Evolutionary conservation across 192 early-diverging fungal species (phyloP).

Genomic region (Entophlyctis luteolus): DNA sequence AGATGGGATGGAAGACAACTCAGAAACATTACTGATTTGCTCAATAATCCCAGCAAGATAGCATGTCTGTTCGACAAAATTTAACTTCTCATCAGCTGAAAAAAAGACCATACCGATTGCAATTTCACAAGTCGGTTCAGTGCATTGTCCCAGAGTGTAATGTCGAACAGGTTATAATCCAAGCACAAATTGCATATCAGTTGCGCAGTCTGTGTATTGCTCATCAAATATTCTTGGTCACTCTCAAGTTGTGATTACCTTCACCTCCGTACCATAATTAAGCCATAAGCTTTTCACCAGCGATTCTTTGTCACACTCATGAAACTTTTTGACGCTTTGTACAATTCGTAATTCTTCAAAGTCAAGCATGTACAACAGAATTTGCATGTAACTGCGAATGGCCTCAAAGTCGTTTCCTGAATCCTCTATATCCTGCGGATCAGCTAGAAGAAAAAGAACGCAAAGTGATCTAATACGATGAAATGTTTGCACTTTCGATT

Average conservation of each 20-base stretch:
- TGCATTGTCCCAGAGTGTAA: constrained; percentile 58
- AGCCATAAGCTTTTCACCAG: constrained; percentile 69
- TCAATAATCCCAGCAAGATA: constrained; percentile 55
- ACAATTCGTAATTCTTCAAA: constrained; percentile 67
- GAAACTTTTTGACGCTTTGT: constrained; percentile 57
- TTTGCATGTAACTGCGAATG: constrained; percentile 48
- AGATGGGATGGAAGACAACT: constrained; percentile 28
- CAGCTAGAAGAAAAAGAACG: constrained; percentile 54
- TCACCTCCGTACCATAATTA: constrained; percentile 54
- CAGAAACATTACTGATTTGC: constrained; percentile 33
- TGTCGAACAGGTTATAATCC: constrained; percentile 63
- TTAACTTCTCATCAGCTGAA: not conserved
- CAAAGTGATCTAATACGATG: constrained; percentile 57
- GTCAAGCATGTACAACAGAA: constrained; percentile 64
- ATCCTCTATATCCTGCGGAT: constrained; percentile 41
- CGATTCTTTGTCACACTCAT: constrained; percentile 60
- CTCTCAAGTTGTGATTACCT: constrained; percentile 27
- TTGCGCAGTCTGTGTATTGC: constrained; percentile 39
- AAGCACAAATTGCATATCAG: constrained; percentile 72
- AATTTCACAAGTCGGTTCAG: constrained; percentile 45
- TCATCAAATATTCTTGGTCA: not conserved
- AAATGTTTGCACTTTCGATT: constrained; percentile 44
- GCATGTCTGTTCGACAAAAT: constrained; percentile 29
- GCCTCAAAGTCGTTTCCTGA: constrained; percentile 21
- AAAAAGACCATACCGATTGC: constrained; percentile 21